A percentile compares a stretch with the other conserved stretches of the same genome.
Conservation (phyloP, 768 basidiomycete species). For the Xerocomellus intermedius region DNA sequence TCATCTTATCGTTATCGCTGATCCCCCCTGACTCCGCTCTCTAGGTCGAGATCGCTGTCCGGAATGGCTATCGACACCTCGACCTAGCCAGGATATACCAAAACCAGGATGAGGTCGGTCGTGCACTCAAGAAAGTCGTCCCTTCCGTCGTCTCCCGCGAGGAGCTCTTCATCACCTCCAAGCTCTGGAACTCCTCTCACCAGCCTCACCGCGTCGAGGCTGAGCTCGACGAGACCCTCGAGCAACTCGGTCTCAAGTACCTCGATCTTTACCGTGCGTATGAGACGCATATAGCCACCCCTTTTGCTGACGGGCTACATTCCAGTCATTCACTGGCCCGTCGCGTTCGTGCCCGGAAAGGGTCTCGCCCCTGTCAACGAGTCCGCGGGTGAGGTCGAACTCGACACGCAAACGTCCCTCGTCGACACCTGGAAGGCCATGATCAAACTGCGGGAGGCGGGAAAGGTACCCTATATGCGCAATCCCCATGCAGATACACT, state of each 20-base stretch:
- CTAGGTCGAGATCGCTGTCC: slow-evolving; percentile 74
- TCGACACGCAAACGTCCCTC: slow-evolving; percentile 60
- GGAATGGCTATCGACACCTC: slow-evolving; percentile 78
- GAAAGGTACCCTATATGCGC: slow-evolving; percentile 50
- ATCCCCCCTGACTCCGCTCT: not conserved
- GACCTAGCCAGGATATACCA: slow-evolving; percentile 79
- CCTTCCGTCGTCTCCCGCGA: slow-evolving; percentile 75
- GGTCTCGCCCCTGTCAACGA: slow-evolving; percentile 52
- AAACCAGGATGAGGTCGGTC: slow-evolving; percentile 78
- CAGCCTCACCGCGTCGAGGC: slow-evolving; percentile 64
- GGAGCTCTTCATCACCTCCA: slow-evolving; percentile 78
- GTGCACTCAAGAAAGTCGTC: slow-evolving; percentile 73
- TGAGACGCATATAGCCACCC: slow-evolving; percentile 1
- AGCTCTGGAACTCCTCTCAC: slow-evolving; percentile 81
- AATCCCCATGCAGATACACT: not conserved
- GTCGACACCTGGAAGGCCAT: slow-evolving; percentile 84
- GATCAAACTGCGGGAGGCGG: slow-evolving; percentile 62
- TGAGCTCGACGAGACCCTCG: slow-evolving; percentile 73
- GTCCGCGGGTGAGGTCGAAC: slow-evolving; percentile 44
- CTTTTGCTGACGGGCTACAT: not conserved
- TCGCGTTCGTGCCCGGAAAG: slow-evolving; percentile 59
- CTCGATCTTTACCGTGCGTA: slow-evolving; percentile 76
- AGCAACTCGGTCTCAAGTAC: slow-evolving; percentile 70
- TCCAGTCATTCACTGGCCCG: slow-evolving; percentile 78
- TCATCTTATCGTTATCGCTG: not conserved